Conservation (phyloP, 2,329 filamentous ascomycete species). For the Hysterium pulicare region DNA sequence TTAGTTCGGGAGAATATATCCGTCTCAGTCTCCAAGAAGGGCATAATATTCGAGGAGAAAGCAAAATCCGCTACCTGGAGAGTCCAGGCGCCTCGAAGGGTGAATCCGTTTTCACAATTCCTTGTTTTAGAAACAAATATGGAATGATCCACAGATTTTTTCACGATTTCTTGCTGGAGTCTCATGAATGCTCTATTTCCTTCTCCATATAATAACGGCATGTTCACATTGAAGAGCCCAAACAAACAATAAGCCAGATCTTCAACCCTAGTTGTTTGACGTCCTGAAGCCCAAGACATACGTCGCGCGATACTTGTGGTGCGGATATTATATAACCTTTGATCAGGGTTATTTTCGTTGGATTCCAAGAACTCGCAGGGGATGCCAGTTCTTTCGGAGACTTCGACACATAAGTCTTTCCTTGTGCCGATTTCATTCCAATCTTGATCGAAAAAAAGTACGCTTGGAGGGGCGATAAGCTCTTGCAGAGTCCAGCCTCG, state of each 20-base stretch:
- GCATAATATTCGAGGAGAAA: neutral
- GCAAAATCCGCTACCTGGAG: neutral
- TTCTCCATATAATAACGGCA: constrained; percentile 9
- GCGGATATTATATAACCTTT: no score
- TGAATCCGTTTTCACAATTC: neutral
- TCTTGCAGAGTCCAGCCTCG: constrained; percentile 8
- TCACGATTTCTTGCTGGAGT: constrained; percentile 9
- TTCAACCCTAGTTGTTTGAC: constrained; percentile 10
- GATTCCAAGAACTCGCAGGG: neutral
- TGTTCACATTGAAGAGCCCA: constrained; percentile 10
- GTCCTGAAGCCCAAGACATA: constrained; percentile 12
- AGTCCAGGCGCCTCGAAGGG: neutral
- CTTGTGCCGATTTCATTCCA: neutral
- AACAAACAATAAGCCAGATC: constrained; percentile 10
- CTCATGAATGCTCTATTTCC: constrained; percentile 8
- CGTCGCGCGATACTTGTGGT: constrained; percentile 4
- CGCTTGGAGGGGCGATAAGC: constrained; percentile 1
- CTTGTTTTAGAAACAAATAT: constrained; percentile 2
- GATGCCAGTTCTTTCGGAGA: constrained; percentile 1
- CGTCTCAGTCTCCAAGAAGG: no score
- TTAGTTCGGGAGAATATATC: no score
- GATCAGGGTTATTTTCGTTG: neutral
- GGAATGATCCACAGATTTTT: constrained; percentile 3
- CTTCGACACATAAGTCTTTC: neutral
- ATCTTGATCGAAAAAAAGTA: neutral